Evolutionary conservation across 257 asterid species (phyloP).

Genomic region (Vinca minor): DNA sequence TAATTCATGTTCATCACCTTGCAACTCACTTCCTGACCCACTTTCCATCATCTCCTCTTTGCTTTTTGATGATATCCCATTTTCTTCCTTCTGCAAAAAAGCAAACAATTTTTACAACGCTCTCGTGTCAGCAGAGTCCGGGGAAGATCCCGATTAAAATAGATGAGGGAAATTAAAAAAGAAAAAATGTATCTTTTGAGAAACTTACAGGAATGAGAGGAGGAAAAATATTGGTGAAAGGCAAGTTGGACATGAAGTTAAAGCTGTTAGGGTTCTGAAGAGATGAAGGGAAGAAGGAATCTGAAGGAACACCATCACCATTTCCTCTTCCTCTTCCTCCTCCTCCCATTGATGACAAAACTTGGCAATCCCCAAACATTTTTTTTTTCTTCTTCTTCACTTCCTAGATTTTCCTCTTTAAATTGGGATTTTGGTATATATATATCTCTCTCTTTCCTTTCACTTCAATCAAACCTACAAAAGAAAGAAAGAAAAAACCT

Average conservation of each 20-base stretch:
- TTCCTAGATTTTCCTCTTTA: neutral
- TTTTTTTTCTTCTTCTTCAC: conserved; percentile 4
- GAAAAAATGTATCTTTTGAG: too few species aligned
- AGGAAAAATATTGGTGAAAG: conserved; percentile 83
- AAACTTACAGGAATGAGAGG: conserved; percentile 58
- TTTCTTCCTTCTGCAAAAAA: conserved; percentile 74
- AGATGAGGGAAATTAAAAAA: too few species aligned
- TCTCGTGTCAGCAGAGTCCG: neutral
- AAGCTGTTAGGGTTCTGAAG: conserved; percentile 54
- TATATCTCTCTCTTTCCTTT: too few species aligned
- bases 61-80: conserved; percentile 40
- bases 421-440: too few species aligned
- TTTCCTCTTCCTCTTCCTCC: too few species aligned
- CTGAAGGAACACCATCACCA: too few species aligned
- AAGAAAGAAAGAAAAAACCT: too few species aligned
- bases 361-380: conserved; percentile 93
- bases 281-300: conserved; percentile 30
- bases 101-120: neutral
- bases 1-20: conserved; percentile 68
- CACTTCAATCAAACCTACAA: conserved; percentile 5
- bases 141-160: too few species aligned
- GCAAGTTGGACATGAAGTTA: conserved; percentile 64
- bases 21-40: conserved; percentile 88
- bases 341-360: conserved; percentile 67
- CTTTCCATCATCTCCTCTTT: conserved; percentile 81